phyloP scores from a whole-genome alignment of 371 early-diverging fungal genomes.

The Actinomortierella wolfii region DNA sequence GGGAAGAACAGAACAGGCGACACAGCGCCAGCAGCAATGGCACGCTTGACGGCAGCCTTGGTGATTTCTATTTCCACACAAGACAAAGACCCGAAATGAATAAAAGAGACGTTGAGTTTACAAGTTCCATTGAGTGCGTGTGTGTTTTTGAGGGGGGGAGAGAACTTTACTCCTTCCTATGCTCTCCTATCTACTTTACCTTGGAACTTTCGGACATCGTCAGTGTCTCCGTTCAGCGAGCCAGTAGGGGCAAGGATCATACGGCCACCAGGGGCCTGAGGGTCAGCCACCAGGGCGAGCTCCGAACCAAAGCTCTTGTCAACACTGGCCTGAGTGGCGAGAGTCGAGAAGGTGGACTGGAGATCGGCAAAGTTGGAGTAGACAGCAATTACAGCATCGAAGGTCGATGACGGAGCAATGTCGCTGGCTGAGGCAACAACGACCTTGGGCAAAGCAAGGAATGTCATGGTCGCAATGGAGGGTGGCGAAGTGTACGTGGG shows the following conservation, averaged over 20 bases:
- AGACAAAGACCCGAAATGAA: not conserved
- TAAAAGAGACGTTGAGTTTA: no score
- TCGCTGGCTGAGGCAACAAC: constrained; percentile 28
- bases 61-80: constrained; percentile 58
- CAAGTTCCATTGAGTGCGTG: no score
- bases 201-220: constrained; percentile 80
- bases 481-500: not conserved
- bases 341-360: constrained; percentile 23
- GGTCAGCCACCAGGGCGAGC: constrained; percentile 36
- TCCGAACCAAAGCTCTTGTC: constrained; percentile 41
- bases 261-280: constrained; percentile 57
- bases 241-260: constrained; percentile 78
- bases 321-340: constrained; percentile 21
- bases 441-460: constrained; percentile 26
- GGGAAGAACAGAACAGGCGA: constrained; percentile 67
- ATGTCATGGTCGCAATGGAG: constrained; percentile 16
- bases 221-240: constrained; percentile 71
- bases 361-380: constrained; percentile 30
- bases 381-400: constrained; percentile 43
- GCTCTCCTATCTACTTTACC: constrained; percentile 41
- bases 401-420: constrained; percentile 20
- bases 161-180: no score
- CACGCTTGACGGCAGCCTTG: constrained; percentile 67
- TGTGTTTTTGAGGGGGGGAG: no score
- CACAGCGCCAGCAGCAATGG: constrained; percentile 65